Evolutionary conservation across 257 asterid species (phyloP), one percentile per base, ranked within the genome.

Genomic region (Scutellaria baicalensis): DNA sequence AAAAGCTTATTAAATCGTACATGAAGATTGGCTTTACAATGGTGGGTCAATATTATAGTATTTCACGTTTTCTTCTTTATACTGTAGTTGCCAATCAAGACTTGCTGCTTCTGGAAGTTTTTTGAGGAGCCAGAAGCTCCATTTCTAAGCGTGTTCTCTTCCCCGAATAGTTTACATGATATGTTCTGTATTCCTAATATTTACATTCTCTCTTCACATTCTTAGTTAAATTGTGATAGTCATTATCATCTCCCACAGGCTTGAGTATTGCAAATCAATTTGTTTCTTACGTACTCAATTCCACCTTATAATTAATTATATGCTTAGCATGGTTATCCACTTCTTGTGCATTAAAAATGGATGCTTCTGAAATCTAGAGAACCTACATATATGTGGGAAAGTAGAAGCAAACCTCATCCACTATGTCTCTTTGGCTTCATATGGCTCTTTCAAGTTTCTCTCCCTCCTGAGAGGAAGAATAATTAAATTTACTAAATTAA

Each of bases 321-420:
- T 69, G 39, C 39, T 59, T 35, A 45, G 13, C 31, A 5, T 8
- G 36, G 48, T 13, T 48, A 36, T 66, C 36, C 50, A 17, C 39
- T 8, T 44, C 58, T 44, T 20, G 16, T 69, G 33, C 59, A 36
- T 17, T 48, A 54, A 51, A 27, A 6, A 16, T n/a, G 44, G 50
- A 64, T 64, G 67, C 43, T 73, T 42, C 44, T 36, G 71, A 21
- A 73, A 64, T 55, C 42, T 45, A 17, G 42, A 27, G 51, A 23
- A 13, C 38, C 62, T 66, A 35, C 17, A 44, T 1, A 10, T 44
- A 54, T 38, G 23, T 12, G 16, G 38, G 16, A 21, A 54, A 54
- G 38, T 54, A 16, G 56, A 14, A 49, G 21, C 6, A 49, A 14
- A 49, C 23, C 16, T 17, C 12, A 18, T 48, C 48, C 13, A 65